phyloP scores from a whole-genome alignment of 768 basidiomycete genomes.

The Agaricus sinodeliciosus region DNA sequence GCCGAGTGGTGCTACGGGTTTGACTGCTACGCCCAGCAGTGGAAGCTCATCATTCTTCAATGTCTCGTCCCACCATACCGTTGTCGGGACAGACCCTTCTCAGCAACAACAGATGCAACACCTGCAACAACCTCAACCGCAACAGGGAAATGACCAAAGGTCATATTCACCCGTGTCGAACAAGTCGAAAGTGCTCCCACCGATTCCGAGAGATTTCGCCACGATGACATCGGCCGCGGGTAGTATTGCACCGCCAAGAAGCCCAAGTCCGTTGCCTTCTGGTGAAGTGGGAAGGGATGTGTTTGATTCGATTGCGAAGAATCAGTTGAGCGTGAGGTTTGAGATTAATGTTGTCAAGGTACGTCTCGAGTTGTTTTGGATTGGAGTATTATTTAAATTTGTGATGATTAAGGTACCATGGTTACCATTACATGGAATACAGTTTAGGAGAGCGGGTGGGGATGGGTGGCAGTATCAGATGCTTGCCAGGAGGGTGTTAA shows the following conservation, averaged over 20 bases:
- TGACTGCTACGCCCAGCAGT: constrained; percentile 64
- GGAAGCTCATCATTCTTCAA: constrained; percentile 86
- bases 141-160: constrained; percentile 18
- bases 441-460: constrained; percentile 86
- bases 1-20: constrained; percentile 38
- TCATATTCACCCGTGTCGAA: constrained; percentile 29
- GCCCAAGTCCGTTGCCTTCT: constrained; percentile 50
- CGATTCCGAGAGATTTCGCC: constrained; percentile 70
- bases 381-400: not conserved
- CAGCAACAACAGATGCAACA: constrained; percentile 13
- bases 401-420: constrained; percentile 65
- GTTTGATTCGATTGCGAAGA: constrained; percentile 70
- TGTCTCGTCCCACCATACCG: constrained; percentile 50
- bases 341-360: constrained; percentile 98
- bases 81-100: constrained; percentile 13
- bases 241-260: constrained; percentile 25
- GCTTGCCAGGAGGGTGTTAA: constrained; percentile 83
- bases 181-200: constrained; percentile 65
- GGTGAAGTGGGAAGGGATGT: constrained; percentile 61
- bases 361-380: not conserved
- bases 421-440: constrained; percentile 90
- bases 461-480: constrained; percentile 98
- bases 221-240: constrained; percentile 18
- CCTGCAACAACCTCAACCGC: constrained; percentile 7
- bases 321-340: constrained; percentile 84